These are phyloP conservation scores for Kodamaea arcana DNA, from an alignment of 1,139 yeast genomes.

Conservation along the genomic window DNA sequence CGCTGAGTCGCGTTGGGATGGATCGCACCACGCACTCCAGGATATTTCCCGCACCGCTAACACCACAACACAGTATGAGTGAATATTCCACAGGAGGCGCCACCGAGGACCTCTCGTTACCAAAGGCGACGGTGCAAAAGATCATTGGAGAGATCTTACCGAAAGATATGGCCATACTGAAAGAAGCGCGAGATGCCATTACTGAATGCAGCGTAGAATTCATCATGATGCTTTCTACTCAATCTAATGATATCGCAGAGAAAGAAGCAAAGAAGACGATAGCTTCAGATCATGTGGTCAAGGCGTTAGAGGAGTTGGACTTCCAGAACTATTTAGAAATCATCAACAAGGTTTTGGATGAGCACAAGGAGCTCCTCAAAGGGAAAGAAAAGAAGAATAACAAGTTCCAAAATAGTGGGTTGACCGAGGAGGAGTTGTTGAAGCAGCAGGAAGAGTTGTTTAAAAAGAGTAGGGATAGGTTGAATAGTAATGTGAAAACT, in stretches of 20 bases:
- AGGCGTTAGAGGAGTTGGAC: constrained; percentile 85
- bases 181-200: constrained; percentile 92
- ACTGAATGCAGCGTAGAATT: constrained; percentile 96
- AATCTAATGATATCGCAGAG: constrained; percentile 94
- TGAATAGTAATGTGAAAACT: constrained; percentile 35
- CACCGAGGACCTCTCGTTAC: constrained; percentile 44
- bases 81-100: constrained; percentile 33
- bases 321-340: constrained; percentile 81
- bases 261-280: constrained; percentile 94
- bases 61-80: constrained; percentile 22
- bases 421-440: constrained; percentile 86
- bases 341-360: constrained; percentile 73
- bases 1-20: too few relatives aligned
- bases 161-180: constrained; percentile 77
- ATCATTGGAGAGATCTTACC: constrained; percentile 88
- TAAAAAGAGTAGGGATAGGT: constrained; percentile 78
- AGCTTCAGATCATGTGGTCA: constrained; percentile 92
- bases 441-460: constrained; percentile 91
- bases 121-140: constrained; percentile 90
- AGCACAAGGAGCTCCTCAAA: constrained; percentile 82
- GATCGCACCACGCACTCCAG: too few relatives aligned
- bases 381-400: constrained; percentile 90
- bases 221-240: constrained; percentile 89
- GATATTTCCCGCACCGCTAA: neutral
- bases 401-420: constrained; percentile 88